Percentiles rank a stretch among this genome's conserved stretches.
These are phyloP conservation scores for Blastocystis sp. DNA, from an alignment of 352 stramenopile genomes.

Conservation along the genomic window DNA sequence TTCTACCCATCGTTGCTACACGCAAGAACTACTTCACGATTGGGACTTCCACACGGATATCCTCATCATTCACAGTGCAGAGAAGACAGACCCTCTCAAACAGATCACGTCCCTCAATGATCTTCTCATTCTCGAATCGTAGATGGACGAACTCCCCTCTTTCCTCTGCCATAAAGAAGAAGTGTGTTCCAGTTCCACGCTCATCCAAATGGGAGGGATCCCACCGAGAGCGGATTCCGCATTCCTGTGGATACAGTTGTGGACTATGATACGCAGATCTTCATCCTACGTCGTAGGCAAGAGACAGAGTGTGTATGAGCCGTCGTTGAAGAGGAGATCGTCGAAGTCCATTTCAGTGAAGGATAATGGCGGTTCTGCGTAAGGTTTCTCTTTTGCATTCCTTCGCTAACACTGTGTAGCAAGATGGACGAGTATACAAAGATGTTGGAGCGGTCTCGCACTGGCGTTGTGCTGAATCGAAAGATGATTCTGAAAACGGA, in stretches of 20 bases:
- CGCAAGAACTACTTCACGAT: not conserved
- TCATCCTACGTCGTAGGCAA: not conserved
- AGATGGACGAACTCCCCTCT: not conserved
- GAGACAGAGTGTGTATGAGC: not conserved
- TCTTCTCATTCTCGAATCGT: not conserved
- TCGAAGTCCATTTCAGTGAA: not conserved
- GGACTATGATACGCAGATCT: not conserved
- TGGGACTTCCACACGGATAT: not conserved
- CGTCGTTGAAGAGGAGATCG: not conserved
- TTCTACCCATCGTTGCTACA: not conserved
- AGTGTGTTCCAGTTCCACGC: too few relatives aligned
- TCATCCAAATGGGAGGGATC: too few relatives aligned
- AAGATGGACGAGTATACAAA: constrained; percentile 33
- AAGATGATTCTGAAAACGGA: constrained; percentile 64
- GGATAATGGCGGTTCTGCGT: not conserved
- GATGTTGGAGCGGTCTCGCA: not conserved
- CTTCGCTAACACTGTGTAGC: not conserved
- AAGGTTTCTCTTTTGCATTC: not conserved
- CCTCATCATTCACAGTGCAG: not conserved
- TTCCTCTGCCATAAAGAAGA: not conserved
- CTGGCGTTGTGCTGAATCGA: constrained; percentile 31
- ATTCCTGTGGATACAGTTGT: too few relatives aligned
- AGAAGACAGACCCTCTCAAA: not conserved
- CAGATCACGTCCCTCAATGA: not conserved
- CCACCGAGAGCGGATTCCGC: too few relatives aligned